Conservation (phyloP, 2,329 filamentous ascomycete species). For the Microthyrium microscopicum region DNA sequence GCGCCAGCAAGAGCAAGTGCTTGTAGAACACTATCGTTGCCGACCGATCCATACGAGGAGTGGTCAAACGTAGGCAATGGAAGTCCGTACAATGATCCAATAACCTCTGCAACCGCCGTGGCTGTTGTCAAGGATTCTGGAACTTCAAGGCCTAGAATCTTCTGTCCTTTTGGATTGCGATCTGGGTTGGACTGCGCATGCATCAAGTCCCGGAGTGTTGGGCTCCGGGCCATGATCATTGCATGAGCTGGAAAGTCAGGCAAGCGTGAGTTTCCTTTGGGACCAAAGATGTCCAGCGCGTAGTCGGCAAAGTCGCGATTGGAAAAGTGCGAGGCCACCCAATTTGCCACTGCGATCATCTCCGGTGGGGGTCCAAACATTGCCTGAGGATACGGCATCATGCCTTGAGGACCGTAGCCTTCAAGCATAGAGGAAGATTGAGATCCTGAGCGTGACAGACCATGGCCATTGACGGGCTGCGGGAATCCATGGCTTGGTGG, state of each 20-base stretch:
- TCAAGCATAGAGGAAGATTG: too few species aligned
- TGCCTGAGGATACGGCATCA: too few species aligned
- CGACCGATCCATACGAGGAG: background rate
- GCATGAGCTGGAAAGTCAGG: slow-evolving; percentile 2
- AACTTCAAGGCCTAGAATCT: background rate
- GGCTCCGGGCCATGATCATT: slow-evolving; percentile 2
- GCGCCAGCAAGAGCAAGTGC: slow-evolving; percentile 50
- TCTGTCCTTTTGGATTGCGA: background rate
- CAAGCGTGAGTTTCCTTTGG: too few species aligned
- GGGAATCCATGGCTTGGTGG: too few species aligned
- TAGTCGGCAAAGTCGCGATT: too few species aligned
- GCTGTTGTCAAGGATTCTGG: background rate
- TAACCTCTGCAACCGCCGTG: background rate
- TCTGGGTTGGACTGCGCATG: background rate
- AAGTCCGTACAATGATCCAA: slow-evolving; percentile 6
- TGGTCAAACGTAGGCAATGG: slow-evolving; percentile 1
- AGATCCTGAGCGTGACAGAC: too few species aligned
- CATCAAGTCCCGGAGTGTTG: background rate
- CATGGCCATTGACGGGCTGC: too few species aligned
- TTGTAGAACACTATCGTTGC: slow-evolving; percentile 13
- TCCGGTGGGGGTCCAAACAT: too few species aligned
- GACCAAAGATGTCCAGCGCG: too few species aligned
- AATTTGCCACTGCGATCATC: too few species aligned
- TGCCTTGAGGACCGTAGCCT: too few species aligned
- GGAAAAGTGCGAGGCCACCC: too few species aligned